A percentile compares a stretch with the other conserved stretches of the same genome.
Conservation (phyloP, 495 filamentous ascomycete genomes). For the Podospora comata region DNA sequence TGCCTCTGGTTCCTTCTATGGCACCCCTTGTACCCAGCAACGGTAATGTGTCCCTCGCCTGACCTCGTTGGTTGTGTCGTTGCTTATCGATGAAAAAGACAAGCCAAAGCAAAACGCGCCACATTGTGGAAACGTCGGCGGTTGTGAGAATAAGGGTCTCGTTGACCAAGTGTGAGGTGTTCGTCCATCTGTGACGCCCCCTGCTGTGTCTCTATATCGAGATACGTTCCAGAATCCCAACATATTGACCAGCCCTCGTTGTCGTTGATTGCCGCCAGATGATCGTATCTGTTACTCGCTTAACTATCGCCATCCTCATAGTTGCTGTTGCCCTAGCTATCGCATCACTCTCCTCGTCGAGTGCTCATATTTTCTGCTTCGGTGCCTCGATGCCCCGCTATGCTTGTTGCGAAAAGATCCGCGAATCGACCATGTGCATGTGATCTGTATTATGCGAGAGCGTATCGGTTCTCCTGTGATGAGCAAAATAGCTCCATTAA, state of each 20-base stretch:
- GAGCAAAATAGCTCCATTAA: neutral
- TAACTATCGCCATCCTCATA: neutral
- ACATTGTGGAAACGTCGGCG: neutral
- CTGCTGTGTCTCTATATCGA: neutral
- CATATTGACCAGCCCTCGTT: neutral
- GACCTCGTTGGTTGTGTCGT: neutral
- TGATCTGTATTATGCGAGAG: neutral
- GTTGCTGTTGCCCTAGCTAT: neutral
- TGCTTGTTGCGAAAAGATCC: slow-evolving; percentile 1
- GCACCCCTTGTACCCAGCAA: neutral
- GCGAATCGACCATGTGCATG: slow-evolving; percentile 17
- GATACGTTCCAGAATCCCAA: neutral
- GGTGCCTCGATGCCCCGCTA: neutral
- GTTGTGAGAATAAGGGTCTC: neutral
- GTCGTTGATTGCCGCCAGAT: neutral
- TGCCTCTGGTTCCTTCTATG: neutral
- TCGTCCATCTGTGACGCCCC: slow-evolving; percentile 6
- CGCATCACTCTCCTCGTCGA: neutral
- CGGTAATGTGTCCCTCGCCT: neutral
- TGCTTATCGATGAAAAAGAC: neutral
- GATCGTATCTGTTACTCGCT: neutral
- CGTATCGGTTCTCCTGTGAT: slow-evolving; percentile 1
- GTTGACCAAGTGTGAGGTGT: slow-evolving; percentile 1
- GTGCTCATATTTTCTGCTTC: neutral
- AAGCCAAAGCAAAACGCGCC: slow-evolving; percentile 2